phyloP scores from a whole-genome alignment of 441 rosid genomes.

The Euphorbia celastroides region DNA sequence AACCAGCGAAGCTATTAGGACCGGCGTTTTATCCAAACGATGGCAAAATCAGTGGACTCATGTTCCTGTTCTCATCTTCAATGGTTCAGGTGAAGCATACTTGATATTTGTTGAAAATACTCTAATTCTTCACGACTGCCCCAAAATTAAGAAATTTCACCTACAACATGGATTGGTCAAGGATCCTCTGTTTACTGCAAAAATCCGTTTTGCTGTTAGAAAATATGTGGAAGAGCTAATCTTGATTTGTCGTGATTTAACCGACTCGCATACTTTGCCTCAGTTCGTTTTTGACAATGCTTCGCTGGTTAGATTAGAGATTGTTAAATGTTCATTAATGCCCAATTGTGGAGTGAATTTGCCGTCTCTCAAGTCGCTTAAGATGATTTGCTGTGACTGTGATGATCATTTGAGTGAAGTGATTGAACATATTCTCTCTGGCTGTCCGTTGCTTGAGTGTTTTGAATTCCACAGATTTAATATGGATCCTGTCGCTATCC shows the following conservation, averaged over 20 bases:
- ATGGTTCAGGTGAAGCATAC: too few species aligned
- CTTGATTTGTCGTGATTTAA: neutral
- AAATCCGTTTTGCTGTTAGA: conserved; percentile 11
- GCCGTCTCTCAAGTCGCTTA: neutral
- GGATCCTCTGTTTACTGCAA: neutral
- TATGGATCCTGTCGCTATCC: neutral
- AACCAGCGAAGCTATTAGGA: too few species aligned
- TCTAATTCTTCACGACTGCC: neutral
- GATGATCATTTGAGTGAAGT: neutral
- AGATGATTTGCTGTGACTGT: too few species aligned
- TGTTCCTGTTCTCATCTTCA: too few species aligned
- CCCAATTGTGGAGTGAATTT: conserved; percentile 8
- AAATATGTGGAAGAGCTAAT: neutral
- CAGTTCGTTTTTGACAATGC: neutral
- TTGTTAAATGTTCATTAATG: conserved; percentile 8
- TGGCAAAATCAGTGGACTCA: too few species aligned
- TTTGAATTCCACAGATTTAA: neutral
- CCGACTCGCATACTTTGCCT: neutral
- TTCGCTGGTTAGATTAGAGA: neutral
- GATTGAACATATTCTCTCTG: too few species aligned
- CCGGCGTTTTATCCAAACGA: too few species aligned
- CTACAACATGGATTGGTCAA: neutral
- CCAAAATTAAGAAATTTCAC: conserved; percentile 1
- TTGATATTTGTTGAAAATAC: neutral
- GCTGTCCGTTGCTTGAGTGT: neutral